Evolutionary conservation across 805 yeast species (phyloP), one percentile per base, ranked within the genome.

Genomic region (Starmerella geochares): DNA sequence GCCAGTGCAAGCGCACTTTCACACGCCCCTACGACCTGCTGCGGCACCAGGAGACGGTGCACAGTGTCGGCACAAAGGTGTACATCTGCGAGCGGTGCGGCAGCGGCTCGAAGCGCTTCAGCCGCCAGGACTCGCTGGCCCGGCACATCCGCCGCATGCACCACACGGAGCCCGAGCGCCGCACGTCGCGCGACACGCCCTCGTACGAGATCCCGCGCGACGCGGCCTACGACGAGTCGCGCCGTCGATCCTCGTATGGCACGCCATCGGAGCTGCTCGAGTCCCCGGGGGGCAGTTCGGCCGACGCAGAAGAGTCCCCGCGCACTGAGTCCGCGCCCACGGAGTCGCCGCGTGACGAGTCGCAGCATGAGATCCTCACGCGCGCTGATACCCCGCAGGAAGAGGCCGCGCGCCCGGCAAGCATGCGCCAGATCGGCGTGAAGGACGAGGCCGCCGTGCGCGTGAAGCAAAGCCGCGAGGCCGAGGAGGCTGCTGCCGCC

Each of bases 21-120:
- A 85, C 95, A 19, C 77, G 97, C 62, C 94, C 95, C 17, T 90
- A 90, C 63, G 97, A 90, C 69, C 72, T 90, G 61, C 82, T 86
- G 27, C 77, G 97, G 62, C 97, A 90, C 66, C 95, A 88, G 65
- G 94, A 88, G 60, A 88, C 96, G 0, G 88, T 90, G 48, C 97
- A 90, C 66, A 88, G 95, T 0, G 73, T 83, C 44, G 81, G 80
- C 63, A 81, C 86, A 67, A 83, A 83, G 58, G 77, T 83, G 40
- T 90, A 81, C 70, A 80, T 84, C 63, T 88, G 97, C 66, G 78
- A 78, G 59, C 80, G 83, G 44, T 88, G 97, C 69, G 90, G 82
- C 49, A 80, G 77, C 58, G 80, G 76, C 55, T 71, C 78, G 51
- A 51, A 50, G 35, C 41, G 38, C 27, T 53, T 50, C 42, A 47